Evolutionary conservation across 2,329 filamentous ascomycete species (phyloP), one percentile per base, ranked within the genome.

Genomic region (Pseudogymnoascus sp.): DNA sequence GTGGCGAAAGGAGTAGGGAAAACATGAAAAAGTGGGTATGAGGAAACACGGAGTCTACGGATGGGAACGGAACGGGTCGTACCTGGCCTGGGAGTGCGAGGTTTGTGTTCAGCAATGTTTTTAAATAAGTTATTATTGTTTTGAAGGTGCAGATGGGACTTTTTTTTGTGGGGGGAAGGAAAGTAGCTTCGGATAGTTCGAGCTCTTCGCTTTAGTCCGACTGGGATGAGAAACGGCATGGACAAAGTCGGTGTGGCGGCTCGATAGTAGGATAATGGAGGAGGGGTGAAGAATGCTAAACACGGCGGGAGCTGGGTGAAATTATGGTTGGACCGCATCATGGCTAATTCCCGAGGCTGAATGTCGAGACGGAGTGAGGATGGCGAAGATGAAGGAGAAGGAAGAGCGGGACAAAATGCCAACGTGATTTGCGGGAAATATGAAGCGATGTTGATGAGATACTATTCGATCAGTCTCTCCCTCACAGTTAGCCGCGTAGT

Each of bases 401-500:
- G 47, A n/a, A n/a, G n/a, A n/a, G n/a, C n/a, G 28, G 28, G 28
- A 54, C 28, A 54, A 54, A 54, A 54, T 32, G 47, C 8, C 28
- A 32, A 54, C 11, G 28, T 32, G 28, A 54, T 32, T 32, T 32
- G 47, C 25, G n/a, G 47, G 47, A 14, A 47, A 54, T 54, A 32
- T 54, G 47, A 54, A 32, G 28, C 47, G 28, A 54, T 54, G 28
- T 54, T 54, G 47, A 54, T 32, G 47, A 54, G 47, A 54, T 54
- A 14, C 47, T 54, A 2, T 20, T 54, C 2, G 47, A 54, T 32
- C 28, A 32, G 47, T 54, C 47, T 54, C 47, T 32, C 47, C n/a
- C 47, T 54, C 16, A 20, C 18, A 54, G 47, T 54, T 54, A 54
- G 47, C 47, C 47, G 47, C 47, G 47, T 54, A 54, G 47, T 54